Evolutionary conservation across 129 eudicot genomes (phyloP), one percentile per base, ranked within the genome.

Genomic region (Ambrosia artemisiifolia): DNA sequence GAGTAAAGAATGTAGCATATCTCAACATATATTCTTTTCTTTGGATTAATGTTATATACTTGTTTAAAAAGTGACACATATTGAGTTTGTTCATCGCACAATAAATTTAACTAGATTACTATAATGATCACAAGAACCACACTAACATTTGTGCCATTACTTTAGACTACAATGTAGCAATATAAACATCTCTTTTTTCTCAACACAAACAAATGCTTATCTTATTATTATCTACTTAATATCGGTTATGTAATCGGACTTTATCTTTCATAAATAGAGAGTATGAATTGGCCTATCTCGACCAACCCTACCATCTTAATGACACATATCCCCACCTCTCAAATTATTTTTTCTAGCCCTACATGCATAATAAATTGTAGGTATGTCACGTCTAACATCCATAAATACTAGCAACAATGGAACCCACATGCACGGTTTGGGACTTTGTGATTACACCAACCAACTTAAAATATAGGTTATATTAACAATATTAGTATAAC

Each of bases 391-490:
- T 24, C 73, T 71, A 59, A 40, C 49, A n/a, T 35, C 48, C 60
- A 50, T 78, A 11, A 77, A 70, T 69, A 24, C 28, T 24, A 60
- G 4, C 65, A n/a, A 49, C 33, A 48, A 36, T 70, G 70, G 48
- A 75, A 69, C 35, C 57, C 81, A 77, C 81, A 61, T 69, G 81
- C 65, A 12, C 4, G 72, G 55, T 76, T 64, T 57, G 42, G 54
- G 44, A 60, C 28, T 33, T 65, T 59, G 43, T 19, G 36, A 60
- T 34, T 12, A 38, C 43, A 24, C 35, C 56, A 28, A 42, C 56
- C 32, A 44, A 60, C 14, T 17, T 6, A 28, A 4, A 40, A 48
- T 7, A 30, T 46, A 12, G 14, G n/a, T 57, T 36, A 24, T 24
- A 28, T 8, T 57, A 28, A 57, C 64, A 57, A 57, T 28, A 5